Base-by-base conservation (phyloP, 2,329 filamentous ascomycete species). In the Aureobasidium musti region DNA sequence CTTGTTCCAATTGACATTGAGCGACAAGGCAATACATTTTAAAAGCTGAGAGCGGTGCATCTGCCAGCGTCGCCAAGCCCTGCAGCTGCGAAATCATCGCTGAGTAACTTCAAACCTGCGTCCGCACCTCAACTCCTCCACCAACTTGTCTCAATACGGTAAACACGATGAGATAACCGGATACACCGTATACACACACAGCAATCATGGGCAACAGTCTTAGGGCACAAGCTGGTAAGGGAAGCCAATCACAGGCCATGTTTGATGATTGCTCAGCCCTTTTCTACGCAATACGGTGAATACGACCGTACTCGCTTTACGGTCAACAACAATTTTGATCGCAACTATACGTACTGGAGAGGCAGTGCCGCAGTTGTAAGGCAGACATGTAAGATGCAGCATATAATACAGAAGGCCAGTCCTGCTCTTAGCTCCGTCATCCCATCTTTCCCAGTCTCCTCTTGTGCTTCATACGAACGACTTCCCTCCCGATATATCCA, bases 241-340 rank as follows among this genome's bases (percentile, higher is more conserved):
- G 17, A 14, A 19, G 37, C 57, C 57, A 61, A 61, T 61, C 13
- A 49, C 10, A 49, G 6, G 21, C 37, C n/a, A 6, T 23, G 11
- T 10, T 37, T 17, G n/a, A 8, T 10, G 14, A 30, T 23, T 49
- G 30, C 28, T 26, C 28, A 19, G 23, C n/a, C 28, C 43, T 33
- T 26, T 35, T 5, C n/a, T 13, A 45, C n/a, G n/a, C 41, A 43
- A 61, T 61, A 61, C 57, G 57, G 57, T 28, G 41, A 21, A 47
- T 35, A 50, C 59, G 59, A 63, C 33, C 59, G 59, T 63, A 63
- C 17, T 19, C 17, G 45, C 33, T 23, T 23, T 52, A 63, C 59
- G 59, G 45, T 63, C 57, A 52, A 52, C 59, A 63, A 63, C 43
- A 39, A 11, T 50, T 35, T 61, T 49, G 57, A 61, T 49, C 33